These are phyloP conservation scores for Musa schizocarpa DNA, from an alignment of 176 grass and related monocot genomes.

Conservation along the genomic window DNA sequence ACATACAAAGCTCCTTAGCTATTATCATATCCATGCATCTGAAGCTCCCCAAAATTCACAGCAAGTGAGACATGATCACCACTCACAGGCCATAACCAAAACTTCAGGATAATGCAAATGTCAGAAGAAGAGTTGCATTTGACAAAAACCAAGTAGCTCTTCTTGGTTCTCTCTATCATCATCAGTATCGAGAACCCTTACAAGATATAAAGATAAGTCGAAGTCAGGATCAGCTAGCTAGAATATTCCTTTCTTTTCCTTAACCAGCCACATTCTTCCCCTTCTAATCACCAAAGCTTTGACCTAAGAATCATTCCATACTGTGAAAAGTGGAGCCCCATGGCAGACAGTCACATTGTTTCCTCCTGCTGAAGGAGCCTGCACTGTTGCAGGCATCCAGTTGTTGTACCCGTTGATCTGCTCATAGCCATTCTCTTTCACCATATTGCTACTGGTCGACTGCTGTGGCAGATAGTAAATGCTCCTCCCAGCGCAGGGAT, in stretches of 20 bases:
- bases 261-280: background rate
- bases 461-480: constrained; percentile 30
- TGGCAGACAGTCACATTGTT: constrained; percentile 40
- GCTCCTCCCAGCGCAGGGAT: constrained; percentile 19
- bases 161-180: background rate
- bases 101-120: background rate
- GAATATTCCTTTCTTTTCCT: background rate
- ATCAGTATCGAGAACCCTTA: too few species aligned
- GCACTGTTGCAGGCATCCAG: constrained; percentile 26
- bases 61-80: background rate
- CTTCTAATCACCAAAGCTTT: background rate
- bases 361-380: constrained; percentile 20
- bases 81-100: constrained; percentile 7
- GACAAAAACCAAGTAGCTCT: too few species aligned
- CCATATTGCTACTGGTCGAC: background rate
- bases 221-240: constrained; percentile 16
- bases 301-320: constrained; percentile 43
- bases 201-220: too few species aligned
- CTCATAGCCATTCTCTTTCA: constrained; percentile 23
- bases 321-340: constrained; percentile 39
- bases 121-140: background rate
- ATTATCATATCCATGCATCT: too few species aligned
- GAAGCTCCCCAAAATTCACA: constrained; percentile 9
- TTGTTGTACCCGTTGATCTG: constrained; percentile 26
- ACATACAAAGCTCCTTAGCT: too few species aligned